phyloP scores from a whole-genome alignment of 495 filamentous ascomycete genomes.

The Neurospora sp. region DNA sequence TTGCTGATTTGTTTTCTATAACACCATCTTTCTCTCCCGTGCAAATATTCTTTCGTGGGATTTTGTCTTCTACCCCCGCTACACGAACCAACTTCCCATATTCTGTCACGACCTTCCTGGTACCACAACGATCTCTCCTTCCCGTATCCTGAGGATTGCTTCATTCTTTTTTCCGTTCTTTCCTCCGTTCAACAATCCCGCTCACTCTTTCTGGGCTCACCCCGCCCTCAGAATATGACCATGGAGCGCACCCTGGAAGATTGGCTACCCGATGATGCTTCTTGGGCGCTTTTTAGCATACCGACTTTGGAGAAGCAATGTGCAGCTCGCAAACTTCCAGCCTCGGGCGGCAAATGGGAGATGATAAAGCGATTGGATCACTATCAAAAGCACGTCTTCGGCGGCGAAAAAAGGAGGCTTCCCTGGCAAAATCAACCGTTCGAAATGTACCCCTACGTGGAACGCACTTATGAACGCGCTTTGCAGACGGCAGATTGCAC shows the following conservation, averaged over 20 bases:
- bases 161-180: background rate
- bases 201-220: background rate
- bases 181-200: background rate
- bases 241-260: background rate
- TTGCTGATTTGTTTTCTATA: background rate
- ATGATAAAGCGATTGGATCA: background rate
- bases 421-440: too few relatives aligned
- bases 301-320: background rate
- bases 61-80: background rate
- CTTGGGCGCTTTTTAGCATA: too few relatives aligned
- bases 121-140: background rate
- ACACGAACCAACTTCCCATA: background rate
- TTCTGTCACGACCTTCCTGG: background rate
- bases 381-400: too few relatives aligned
- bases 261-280: background rate
- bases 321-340: background rate
- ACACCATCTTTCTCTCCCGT: background rate
- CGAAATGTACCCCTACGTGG: too few relatives aligned
- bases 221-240: background rate
- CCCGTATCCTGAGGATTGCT: background rate
- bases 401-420: too few relatives aligned
- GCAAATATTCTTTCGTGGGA: background rate
- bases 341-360: accelerated
- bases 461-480: too few relatives aligned
- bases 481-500: too few relatives aligned